Conservation (phyloP, 441 rosid species). For the Arabidopsis lyrata region DNA sequence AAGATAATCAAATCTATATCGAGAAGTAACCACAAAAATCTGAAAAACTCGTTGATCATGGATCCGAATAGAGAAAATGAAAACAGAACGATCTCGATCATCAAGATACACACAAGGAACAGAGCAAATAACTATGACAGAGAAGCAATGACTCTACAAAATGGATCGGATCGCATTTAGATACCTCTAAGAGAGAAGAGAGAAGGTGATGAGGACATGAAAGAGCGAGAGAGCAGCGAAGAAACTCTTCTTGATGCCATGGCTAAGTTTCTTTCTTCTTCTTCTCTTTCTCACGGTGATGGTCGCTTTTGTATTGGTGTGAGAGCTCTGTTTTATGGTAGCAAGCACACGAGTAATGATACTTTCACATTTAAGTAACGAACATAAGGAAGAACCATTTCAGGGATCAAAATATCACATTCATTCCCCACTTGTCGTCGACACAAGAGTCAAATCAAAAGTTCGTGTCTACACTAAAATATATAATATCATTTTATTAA, state of each 20-base stretch:
- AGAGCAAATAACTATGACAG: not conserved
- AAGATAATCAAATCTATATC: too few species aligned
- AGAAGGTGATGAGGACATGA: conserved; percentile 38
- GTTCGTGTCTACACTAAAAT: too few species aligned
- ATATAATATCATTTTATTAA: too few species aligned
- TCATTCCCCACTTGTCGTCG: not conserved
- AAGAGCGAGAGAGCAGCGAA: conserved; percentile 43
- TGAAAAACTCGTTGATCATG: conserved; percentile 7
- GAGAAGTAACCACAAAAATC: too few species aligned
- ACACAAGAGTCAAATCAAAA: not conserved
- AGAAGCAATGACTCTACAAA: conserved; percentile 5
- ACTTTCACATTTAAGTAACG: conserved; percentile 8
- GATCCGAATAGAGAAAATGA: not conserved
- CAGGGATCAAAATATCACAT: not conserved
- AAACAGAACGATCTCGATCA: not conserved
- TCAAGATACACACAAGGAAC: not conserved
- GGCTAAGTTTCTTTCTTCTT: not conserved
- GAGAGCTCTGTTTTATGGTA: conserved; percentile 1
- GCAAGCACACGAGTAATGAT: not conserved
- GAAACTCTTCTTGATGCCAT: conserved; percentile 50
- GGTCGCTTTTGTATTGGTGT: not conserved
- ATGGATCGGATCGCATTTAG: conserved; percentile 8
- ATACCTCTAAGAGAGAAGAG: conserved; percentile 28
- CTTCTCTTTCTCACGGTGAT: conserved; percentile 22
- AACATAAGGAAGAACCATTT: not conserved